Base-by-base conservation (phyloP, 2,329 filamentous ascomycete species). In the Penicillium griseofulvum region DNA sequence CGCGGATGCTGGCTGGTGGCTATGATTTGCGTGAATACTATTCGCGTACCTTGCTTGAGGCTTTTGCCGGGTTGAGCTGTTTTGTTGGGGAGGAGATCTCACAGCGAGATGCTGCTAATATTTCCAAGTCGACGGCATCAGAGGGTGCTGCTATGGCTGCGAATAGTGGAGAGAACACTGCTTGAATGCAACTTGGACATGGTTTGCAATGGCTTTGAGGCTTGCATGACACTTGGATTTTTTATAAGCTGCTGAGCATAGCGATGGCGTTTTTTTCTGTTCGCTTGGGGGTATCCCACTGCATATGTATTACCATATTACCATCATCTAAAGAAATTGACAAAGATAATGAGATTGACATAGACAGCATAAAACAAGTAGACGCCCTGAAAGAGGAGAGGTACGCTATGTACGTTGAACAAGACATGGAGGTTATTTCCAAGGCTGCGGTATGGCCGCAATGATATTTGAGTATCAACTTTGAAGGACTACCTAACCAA, bases 31-130 rank as follows among this genome's bases (percentile, higher is more conserved):
- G 83, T 33, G 91, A 96, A 69, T 97, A 94, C 69, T 90, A 91
- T 66, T 81, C 86, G 8, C 81, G 92, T 24, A 87, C 90, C 24
- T 77, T 99, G 69, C 89, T 90, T 57, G 92, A 97, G 69, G 91
- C 93, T 0, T 97, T 97, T 74, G 86, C 90, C 0, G 94, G 95
- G 0, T 73, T 99, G 57, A 91, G 89, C 0, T 89, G 96, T 39
- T 95, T 96, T 65, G 80, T 99, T 39, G 87, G 84, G 34, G 91
- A 97, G 43, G 92, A 96, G 68, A 66, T 78, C 17, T 52, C 71
- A 2, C 61, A 68, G 36, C 64, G 72, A 39, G 67, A 73, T 38
- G 60, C 60, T 36, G 45, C 57, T 33, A 57, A 46, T 53, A 57
- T 48, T 7, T 58, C 65, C 16, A 65, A 65, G 24, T 57, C 68